Percentiles rank a stretch among this genome's conserved stretches.
Conservation (phyloP, 352 stramenopile genomes). For the Pythium periplocum region DNA sequence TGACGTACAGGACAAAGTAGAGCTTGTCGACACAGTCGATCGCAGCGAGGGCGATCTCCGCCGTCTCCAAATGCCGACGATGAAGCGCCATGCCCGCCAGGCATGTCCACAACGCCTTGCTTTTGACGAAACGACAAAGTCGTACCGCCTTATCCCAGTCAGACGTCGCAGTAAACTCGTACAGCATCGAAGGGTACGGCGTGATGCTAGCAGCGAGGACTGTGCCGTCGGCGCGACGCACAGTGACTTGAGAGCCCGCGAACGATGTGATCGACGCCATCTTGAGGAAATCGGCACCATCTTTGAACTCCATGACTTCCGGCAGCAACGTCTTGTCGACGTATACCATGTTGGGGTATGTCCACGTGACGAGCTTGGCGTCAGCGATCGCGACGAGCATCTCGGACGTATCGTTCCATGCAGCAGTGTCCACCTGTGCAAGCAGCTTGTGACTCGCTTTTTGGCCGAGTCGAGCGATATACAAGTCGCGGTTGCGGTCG, state of each 20-base stretch:
- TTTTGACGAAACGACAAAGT: constrained; percentile 90
- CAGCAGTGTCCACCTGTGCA: constrained; percentile 86
- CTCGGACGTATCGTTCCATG: constrained; percentile 88
- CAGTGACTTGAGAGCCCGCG: constrained; percentile 75
- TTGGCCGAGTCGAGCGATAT: constrained; percentile 51
- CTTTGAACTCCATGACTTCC: constrained; percentile 68
- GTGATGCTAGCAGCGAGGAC: constrained; percentile 74
- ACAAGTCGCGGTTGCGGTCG: constrained; percentile 85
- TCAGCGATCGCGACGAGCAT: constrained; percentile 87
- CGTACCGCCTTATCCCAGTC: constrained; percentile 92
- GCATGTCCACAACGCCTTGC: constrained; percentile 85
- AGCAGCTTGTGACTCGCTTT: constrained; percentile 83
- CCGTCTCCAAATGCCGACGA: constrained; percentile 85
- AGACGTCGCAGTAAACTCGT: constrained; percentile 71
- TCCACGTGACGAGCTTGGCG: constrained; percentile 86
- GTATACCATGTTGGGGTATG: constrained; percentile 89
- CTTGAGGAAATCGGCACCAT: constrained; percentile 82
- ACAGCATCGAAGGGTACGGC: constrained; percentile 80
- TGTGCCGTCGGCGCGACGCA: constrained; percentile 84
- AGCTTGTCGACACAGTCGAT: constrained; percentile 92
- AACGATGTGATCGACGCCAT: constrained; percentile 86
- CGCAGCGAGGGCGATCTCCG: constrained; percentile 88
- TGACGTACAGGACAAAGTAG: constrained; percentile 90
- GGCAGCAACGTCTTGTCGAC: constrained; percentile 88
- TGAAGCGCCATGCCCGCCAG: constrained; percentile 89